Evolutionary conservation across 306 rosid species (phyloP).

Genomic region (Echinosophora koreensis): DNA sequence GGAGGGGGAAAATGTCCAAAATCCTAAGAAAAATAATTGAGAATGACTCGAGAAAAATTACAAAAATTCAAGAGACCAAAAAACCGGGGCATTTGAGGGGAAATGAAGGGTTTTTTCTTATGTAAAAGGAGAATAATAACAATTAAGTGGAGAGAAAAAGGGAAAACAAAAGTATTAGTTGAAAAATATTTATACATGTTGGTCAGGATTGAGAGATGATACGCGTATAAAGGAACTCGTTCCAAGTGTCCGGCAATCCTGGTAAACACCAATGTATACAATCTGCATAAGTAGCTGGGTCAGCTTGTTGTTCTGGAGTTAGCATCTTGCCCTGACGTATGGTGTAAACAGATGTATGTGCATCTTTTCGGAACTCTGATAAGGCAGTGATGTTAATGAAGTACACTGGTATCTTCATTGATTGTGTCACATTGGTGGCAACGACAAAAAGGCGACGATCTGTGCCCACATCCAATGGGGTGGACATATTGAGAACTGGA

Average conservation of each 20-base stretch:
- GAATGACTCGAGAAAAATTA: constrained; percentile 48
- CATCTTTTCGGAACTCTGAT: constrained; percentile 87
- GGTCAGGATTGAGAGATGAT: constrained; percentile 86
- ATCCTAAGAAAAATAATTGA: constrained; percentile 53
- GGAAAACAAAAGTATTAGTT: constrained; percentile 12
- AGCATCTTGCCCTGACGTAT: constrained; percentile 94
- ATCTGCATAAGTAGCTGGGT: constrained; percentile 88
- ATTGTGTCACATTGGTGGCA: constrained; percentile 62
- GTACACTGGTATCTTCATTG: constrained; percentile 78
- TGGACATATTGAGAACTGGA: constrained; percentile 68
- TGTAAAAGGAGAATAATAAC: constrained; percentile 43
- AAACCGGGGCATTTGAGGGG: constrained; percentile 39
- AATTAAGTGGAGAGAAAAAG: constrained; percentile 34
- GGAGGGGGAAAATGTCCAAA: constrained; percentile 21
- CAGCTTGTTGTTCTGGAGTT: constrained; percentile 87
- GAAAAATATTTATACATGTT: constrained; percentile 16
- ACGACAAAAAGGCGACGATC: constrained; percentile 76
- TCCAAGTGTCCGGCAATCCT: constrained; percentile 97
- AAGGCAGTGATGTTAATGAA: constrained; percentile 82
- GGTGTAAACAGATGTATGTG: constrained; percentile 91
- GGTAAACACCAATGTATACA: constrained; percentile 99
- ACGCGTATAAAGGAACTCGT: constrained; percentile 81
- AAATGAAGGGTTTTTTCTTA: constrained; percentile 12
- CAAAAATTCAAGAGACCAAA: constrained; percentile 44
- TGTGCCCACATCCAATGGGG: constrained; percentile 85